Conservation (phyloP, 495 filamentous ascomycete species). For the Penicillium angulare region DNA sequence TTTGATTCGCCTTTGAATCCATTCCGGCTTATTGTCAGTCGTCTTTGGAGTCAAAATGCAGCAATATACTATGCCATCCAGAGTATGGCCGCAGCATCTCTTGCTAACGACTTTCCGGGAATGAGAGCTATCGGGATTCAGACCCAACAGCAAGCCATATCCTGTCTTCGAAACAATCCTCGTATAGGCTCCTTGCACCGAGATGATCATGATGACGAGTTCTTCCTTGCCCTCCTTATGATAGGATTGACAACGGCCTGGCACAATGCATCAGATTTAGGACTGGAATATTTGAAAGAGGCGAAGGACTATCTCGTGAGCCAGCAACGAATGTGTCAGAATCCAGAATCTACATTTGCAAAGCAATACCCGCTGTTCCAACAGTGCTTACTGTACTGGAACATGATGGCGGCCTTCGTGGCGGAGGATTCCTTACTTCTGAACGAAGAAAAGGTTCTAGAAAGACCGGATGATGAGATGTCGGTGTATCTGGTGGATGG, state of each 20-base stretch:
- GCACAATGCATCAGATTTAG: conserved; percentile 23
- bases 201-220: conserved; percentile 23
- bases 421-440: conserved; percentile 22
- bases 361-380: conserved; percentile 27
- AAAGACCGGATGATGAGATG: conserved; percentile 14
- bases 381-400: conserved; percentile 26
- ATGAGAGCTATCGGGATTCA: conserved; percentile 25
- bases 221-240: conserved; percentile 25
- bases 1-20: conserved; percentile 28
- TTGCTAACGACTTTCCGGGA: conserved; percentile 25
- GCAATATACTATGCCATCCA: conserved; percentile 28
- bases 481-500: conserved; percentile 25
- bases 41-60: conserved; percentile 26
- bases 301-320: conserved; percentile 21
- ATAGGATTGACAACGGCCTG: conserved; percentile 23
- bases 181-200: conserved; percentile 14
- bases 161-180: conserved; percentile 18
- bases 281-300: conserved; percentile 22
- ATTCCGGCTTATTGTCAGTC: conserved; percentile 21
- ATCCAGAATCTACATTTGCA: conserved; percentile 17
- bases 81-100: conserved; percentile 26
- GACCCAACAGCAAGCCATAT: conserved; percentile 26
- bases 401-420: conserved; percentile 25
- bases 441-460: conserved; percentile 14
- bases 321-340: conserved; percentile 17